Evolutionary conservation across 805 yeast genomes (phyloP).

Genomic region (Myxozyma neotropica): DNA sequence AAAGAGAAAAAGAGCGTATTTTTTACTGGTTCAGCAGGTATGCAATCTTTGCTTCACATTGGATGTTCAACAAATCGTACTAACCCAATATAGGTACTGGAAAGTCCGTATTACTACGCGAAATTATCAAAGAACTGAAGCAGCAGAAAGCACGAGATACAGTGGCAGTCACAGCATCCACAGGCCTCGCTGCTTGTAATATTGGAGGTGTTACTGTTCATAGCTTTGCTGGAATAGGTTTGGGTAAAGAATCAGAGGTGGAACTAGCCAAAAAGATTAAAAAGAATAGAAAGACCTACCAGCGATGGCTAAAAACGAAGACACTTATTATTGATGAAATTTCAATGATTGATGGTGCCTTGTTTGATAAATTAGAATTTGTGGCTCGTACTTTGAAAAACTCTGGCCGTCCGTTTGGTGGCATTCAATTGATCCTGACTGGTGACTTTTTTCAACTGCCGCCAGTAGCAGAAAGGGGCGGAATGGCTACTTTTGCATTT

Average conservation of each 20-base stretch:
- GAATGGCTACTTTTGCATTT: slow-evolving; percentile 63
- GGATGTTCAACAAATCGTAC: not conserved
- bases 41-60: not conserved
- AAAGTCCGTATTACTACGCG: slow-evolving; percentile 80
- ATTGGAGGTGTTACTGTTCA: slow-evolving; percentile 91
- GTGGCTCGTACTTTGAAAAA: slow-evolving; percentile 65
- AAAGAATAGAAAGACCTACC: slow-evolving; percentile 48
- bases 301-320: slow-evolving; percentile 66
- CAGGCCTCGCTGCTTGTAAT: slow-evolving; percentile 94
- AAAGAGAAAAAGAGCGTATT: slow-evolving; percentile 66
- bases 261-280: slow-evolving; percentile 54
- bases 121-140: slow-evolving; percentile 60
- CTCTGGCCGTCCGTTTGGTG: slow-evolving; percentile 77
- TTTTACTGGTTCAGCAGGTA: slow-evolving; percentile 96
- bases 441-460: slow-evolving; percentile 98
- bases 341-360: slow-evolving; percentile 85
- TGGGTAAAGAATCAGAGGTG: slow-evolving; percentile 59
- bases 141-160: slow-evolving; percentile 47
- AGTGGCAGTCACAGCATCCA: slow-evolving; percentile 91
- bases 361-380: slow-evolving; percentile 72
- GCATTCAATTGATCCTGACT: slow-evolving; percentile 82
- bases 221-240: slow-evolving; percentile 81
- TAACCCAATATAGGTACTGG: slow-evolving; percentile 57
- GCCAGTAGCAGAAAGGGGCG: slow-evolving; percentile 62
- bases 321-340: slow-evolving; percentile 89